Evolutionary conservation across 192 early-diverging fungal species (phyloP).

Genomic region (Cetraspora pellucida): DNA sequence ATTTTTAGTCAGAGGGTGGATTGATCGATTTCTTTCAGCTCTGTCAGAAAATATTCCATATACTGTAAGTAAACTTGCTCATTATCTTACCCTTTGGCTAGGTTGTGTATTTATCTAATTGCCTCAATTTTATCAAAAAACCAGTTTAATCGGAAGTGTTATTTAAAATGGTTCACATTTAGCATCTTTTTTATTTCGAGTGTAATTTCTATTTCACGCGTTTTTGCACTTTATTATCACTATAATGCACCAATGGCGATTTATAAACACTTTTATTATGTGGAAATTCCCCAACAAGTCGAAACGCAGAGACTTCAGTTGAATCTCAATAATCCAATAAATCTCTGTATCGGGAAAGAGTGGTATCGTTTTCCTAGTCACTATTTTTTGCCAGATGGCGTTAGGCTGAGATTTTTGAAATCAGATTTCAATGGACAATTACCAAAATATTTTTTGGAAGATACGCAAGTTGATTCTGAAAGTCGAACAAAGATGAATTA

Average conservation of each 20-base stretch:
- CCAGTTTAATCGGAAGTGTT: background rate
- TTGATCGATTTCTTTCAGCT: slow-evolving; percentile 33
- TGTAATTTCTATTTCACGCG: slow-evolving; percentile 68
- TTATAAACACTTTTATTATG: slow-evolving; percentile 49
- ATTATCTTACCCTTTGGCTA: background rate
- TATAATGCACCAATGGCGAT: slow-evolving; percentile 79
- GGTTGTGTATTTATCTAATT: background rate
- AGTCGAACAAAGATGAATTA: background rate
- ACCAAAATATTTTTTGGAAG: slow-evolving; percentile 77
- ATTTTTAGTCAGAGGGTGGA: slow-evolving; percentile 52
- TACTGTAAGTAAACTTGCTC: slow-evolving; percentile 1
- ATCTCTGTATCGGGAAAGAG: slow-evolving; percentile 88
- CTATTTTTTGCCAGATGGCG: slow-evolving; percentile 80
- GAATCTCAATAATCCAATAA: slow-evolving; percentile 30
- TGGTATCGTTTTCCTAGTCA: slow-evolving; percentile 95
- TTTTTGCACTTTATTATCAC: slow-evolving; percentile 65
- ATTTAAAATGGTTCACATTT: background rate
- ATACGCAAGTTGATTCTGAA: slow-evolving; percentile 18
- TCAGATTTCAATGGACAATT: slow-evolving; percentile 77
- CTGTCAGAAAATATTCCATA: background rate
- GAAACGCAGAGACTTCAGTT: slow-evolving; percentile 38
- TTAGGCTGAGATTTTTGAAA: slow-evolving; percentile 71
- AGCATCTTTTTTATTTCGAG: slow-evolving; percentile 47
- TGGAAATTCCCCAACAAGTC: slow-evolving; percentile 36
- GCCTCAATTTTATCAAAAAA: too few species aligned